These are phyloP conservation scores for Pouteria glomerata DNA, from an alignment of 148 eudicot species.

Conservation along the genomic window DNA sequence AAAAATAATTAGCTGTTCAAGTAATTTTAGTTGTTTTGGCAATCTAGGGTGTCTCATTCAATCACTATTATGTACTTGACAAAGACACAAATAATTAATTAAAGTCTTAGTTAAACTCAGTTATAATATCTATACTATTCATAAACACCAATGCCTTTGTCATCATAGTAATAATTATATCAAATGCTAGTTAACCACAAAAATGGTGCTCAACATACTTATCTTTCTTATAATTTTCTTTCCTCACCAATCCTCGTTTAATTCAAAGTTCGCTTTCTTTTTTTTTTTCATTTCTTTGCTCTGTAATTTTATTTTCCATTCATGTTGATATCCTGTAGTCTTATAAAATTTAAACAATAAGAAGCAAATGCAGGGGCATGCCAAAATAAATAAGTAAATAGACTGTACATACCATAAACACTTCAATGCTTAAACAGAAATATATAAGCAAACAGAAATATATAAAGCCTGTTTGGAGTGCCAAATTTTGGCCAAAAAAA, in stretches of 20 bases:
- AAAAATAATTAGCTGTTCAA: background rate
- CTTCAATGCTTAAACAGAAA: background rate
- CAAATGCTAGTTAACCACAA: background rate
- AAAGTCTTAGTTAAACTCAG: background rate
- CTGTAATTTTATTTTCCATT: background rate
- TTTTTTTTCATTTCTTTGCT: background rate
- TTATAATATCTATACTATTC: background rate
- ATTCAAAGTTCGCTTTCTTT: background rate
- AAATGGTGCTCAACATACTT: background rate
- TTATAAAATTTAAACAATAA: background rate
- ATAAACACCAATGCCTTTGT: background rate
- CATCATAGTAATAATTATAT: background rate
- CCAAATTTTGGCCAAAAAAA: too few species aligned
- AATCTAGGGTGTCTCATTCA: background rate
- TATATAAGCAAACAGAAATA: background rate
- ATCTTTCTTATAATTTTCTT: background rate
- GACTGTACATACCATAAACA: background rate
- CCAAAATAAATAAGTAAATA: background rate
- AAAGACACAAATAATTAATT: background rate
- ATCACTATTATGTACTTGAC: constrained; percentile 3
- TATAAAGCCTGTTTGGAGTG: too few species aligned
- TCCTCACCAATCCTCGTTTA: background rate
- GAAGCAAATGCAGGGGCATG: background rate
- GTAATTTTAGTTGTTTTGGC: background rate
- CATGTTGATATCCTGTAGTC: background rate